Evolutionary conservation across 1,284 basidiomycete genomes (phyloP).

Genomic region (Amanita bisporigera): DNA sequence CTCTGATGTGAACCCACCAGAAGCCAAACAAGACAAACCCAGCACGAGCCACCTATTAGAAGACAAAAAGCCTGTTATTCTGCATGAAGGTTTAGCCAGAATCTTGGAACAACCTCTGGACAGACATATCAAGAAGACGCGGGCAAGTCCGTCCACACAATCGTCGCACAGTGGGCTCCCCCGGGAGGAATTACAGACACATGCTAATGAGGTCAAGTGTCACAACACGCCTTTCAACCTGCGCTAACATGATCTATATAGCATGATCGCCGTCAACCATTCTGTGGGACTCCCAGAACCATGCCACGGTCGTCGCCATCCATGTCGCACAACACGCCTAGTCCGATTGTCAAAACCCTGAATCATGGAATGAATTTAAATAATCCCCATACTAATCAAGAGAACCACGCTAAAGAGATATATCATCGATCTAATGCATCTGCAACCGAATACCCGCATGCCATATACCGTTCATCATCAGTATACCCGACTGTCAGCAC

Average conservation of each 20-base stretch:
- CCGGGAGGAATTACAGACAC: neutral
- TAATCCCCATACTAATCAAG: neutral
- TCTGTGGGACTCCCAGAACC: neutral
- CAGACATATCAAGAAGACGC: neutral
- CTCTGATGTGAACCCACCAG: neutral
- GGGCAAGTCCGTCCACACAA: neutral
- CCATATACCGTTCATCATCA: slow-evolving; percentile 6
- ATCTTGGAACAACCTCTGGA: slow-evolving; percentile 4
- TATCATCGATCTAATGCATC: neutral
- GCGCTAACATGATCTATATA: neutral
- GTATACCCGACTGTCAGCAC: slow-evolving; percentile 3
- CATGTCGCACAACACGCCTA: slow-evolving; percentile 4
- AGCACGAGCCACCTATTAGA: neutral
- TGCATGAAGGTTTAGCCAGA: slow-evolving; percentile 5
- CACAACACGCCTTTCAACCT: neutral
- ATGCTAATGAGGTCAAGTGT: slow-evolving; percentile 4
- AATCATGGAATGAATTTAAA: neutral
- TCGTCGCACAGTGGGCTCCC: neutral
- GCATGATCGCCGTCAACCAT: neutral
- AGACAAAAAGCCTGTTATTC: neutral
- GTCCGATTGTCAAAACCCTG: neutral
- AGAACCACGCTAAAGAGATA: neutral
- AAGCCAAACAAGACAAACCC: neutral
- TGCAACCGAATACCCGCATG: slow-evolving; percentile 1
- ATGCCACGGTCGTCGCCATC: slow-evolving; percentile 3